phyloP scores from a whole-genome alignment of 83 land plant genomes.

The Thuja plicata region DNA sequence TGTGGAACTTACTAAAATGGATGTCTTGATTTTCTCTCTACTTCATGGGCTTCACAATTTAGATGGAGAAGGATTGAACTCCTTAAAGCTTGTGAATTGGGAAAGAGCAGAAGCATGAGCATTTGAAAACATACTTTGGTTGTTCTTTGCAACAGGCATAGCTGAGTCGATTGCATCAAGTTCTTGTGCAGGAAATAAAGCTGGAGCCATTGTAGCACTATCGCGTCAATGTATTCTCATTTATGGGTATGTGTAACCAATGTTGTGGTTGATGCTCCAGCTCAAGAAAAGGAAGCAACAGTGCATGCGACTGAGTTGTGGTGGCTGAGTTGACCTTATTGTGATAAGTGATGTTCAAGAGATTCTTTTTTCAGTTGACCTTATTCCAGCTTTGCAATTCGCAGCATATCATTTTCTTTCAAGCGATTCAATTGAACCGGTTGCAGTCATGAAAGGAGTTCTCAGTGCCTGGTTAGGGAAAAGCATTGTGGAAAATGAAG shows the following conservation, averaged over 20 bases:
- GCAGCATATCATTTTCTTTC: slow-evolving; percentile 80
- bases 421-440: slow-evolving; percentile 47
- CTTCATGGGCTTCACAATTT: slow-evolving; percentile 27
- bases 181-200: slow-evolving; percentile 29
- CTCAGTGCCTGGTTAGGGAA: slow-evolving; percentile 15
- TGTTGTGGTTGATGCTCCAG: slow-evolving; percentile 48
- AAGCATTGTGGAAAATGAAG: slow-evolving; percentile 16
- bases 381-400: slow-evolving; percentile 61
- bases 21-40: slow-evolving; percentile 57
- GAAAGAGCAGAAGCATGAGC: slow-evolving; percentile 35
- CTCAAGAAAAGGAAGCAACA: slow-evolving; percentile 59
- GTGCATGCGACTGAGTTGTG: slow-evolving; percentile 80
- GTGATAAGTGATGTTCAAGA: slow-evolving; percentile 77
- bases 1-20: slow-evolving; percentile 41
- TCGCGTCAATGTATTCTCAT: slow-evolving; percentile 27
- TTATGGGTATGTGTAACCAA: slow-evolving; percentile 79
- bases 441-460: slow-evolving; percentile 50
- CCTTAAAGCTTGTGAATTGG: slow-evolving; percentile 42
- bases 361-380: slow-evolving; percentile 68
- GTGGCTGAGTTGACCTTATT: slow-evolving; percentile 91
- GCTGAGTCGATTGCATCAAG: slow-evolving; percentile 75
- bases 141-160: slow-evolving; percentile 80
- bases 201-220: slow-evolving; percentile 41
- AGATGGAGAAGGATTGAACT: slow-evolving; percentile 23
- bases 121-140: slow-evolving; percentile 66